A percentile compares a stretch with the other conserved stretches of the same genome.
phyloP scores from a whole-genome alignment of 306 rosid species.

The Inga laurina region DNA sequence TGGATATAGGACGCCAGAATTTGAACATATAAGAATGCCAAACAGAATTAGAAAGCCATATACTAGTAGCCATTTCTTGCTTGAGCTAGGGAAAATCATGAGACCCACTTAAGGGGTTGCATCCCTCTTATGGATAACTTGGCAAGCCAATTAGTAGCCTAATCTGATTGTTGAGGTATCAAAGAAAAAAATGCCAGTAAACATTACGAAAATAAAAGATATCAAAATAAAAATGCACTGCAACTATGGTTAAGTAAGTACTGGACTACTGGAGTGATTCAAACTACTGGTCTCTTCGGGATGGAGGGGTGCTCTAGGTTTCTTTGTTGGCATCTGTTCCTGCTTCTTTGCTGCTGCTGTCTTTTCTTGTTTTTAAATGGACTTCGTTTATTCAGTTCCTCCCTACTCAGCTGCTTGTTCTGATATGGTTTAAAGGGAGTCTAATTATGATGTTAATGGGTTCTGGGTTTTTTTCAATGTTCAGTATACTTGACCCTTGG shows the following conservation, averaged over 20 bases:
- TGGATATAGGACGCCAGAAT: not conserved
- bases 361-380: not conserved
- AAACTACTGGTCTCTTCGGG: not conserved
- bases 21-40: not conserved
- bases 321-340: not conserved
- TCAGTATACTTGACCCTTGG: not conserved
- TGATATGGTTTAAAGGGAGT: not conserved
- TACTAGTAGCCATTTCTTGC: not conserved
- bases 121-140: not conserved
- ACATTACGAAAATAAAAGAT: too few relatives aligned
- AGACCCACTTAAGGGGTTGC: not conserved
- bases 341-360: not conserved
- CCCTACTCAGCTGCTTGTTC: not conserved
- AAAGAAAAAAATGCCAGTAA: not conserved
- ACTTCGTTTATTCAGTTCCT: not conserved
- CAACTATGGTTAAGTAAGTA: too few relatives aligned
- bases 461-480: not conserved
- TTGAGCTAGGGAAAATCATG: not conserved
- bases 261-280: too few relatives aligned
- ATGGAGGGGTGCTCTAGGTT: not conserved
- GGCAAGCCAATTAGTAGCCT: not conserved
- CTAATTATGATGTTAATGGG: not conserved
- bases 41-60: not conserved
- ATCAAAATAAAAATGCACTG: too few relatives aligned
- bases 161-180: not conserved